Evolutionary conservation across 2,329 filamentous ascomycete species (phyloP).

Genomic region (Corinectria fuckeliana): DNA sequence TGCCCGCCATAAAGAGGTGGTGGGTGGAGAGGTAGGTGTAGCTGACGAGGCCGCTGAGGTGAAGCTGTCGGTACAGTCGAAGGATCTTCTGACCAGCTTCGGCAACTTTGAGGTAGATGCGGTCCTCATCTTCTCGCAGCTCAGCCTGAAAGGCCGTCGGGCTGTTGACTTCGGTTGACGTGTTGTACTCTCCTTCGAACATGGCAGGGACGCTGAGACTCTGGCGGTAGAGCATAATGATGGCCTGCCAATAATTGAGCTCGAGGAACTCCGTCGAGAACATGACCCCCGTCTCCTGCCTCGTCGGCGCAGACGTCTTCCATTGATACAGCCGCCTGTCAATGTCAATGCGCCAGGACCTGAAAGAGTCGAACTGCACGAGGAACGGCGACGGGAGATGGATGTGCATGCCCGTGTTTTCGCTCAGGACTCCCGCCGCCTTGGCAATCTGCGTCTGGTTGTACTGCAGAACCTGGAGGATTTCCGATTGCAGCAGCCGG

Average conservation of each 20-base stretch:
- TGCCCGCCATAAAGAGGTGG: conserved; percentile 95
- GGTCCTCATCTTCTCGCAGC: conserved; percentile 81
- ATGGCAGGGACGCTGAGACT: conserved; percentile 85
- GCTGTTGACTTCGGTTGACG: conserved; percentile 68
- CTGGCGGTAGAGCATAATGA: conserved; percentile 95
- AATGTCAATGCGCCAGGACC: conserved; percentile 87
- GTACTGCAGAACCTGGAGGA: conserved; percentile 90
- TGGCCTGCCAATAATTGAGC: conserved; percentile 96
- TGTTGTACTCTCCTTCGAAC: conserved; percentile 79
- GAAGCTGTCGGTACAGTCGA: conserved; percentile 87
- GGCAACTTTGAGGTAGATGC: conserved; percentile 92
- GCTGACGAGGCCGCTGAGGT: conserved; percentile 87
- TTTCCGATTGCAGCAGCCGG: conserved; percentile 89
- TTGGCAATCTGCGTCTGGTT: conserved; percentile 85
- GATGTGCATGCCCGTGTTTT: conserved; percentile 77
- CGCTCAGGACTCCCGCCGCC: conserved; percentile 67
- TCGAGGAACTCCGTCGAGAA: conserved; percentile 92
- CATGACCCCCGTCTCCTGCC: conserved; percentile 80
- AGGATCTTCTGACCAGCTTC: conserved; percentile 94
- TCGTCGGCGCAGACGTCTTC: conserved; percentile 82
- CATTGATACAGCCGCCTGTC: conserved; percentile 83
- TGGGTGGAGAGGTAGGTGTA: conserved; percentile 96
- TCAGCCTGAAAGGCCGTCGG: conserved; percentile 68
- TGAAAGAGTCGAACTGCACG: conserved; percentile 81
- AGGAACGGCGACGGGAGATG: conserved; percentile 86